A percentile compares a stretch with the other conserved stretches of the same genome.
Conservation (phyloP, 441 rosid species). For the Adansonia rubrostipa region DNA sequence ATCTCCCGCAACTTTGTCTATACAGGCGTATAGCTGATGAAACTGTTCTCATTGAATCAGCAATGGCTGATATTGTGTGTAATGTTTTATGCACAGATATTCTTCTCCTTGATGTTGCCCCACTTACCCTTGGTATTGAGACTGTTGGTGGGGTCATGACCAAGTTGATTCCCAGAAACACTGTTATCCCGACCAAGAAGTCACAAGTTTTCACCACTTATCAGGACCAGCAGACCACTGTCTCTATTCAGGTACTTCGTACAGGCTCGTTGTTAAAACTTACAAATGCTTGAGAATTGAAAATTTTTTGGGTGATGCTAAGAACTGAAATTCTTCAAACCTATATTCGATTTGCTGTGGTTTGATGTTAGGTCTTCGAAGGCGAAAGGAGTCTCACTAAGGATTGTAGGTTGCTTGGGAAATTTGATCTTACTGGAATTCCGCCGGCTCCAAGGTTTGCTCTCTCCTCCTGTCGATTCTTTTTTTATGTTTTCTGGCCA, state of each 20-base stretch:
- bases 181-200: slow-evolving; percentile 97
- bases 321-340: neutral
- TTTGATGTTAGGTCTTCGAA: slow-evolving; percentile 72
- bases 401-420: slow-evolving; percentile 90
- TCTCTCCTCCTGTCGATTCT: neutral
- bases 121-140: slow-evolving; percentile 94
- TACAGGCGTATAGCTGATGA: slow-evolving; percentile 7
- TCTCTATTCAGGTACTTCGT: slow-evolving; percentile 83
- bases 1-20: neutral
- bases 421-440: slow-evolving; percentile 79
- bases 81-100: slow-evolving; percentile 60
- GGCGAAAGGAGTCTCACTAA: slow-evolving; percentile 99
- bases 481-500: neutral
- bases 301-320: too few species aligned
- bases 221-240: slow-evolving; percentile 98
- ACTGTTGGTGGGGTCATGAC: slow-evolving; percentile 99
- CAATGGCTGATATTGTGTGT: neutral
- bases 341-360: slow-evolving; percentile 14
- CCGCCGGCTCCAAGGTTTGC: slow-evolving; percentile 89
- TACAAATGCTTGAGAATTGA: neutral
- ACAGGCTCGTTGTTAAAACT: neutral
- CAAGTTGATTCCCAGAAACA: slow-evolving; percentile 97
- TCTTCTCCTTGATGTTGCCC: slow-evolving; percentile 96
- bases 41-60: neutral
- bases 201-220: slow-evolving; percentile 98